Conservation (phyloP, 2,329 filamentous ascomycete genomes). For the Niveomyces coronatus region DNA sequence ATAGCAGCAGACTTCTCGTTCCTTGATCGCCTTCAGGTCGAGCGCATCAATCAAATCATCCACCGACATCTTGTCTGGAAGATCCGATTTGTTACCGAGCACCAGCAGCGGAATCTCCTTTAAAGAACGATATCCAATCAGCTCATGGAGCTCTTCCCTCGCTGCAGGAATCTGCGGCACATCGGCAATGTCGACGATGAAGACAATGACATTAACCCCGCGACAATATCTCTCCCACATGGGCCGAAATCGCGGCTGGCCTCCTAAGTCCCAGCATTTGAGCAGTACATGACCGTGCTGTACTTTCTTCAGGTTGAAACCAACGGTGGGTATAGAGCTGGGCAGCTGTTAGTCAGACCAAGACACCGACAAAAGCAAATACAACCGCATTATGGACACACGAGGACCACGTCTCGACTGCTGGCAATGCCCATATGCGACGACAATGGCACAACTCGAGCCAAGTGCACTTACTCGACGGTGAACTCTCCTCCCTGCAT, state of each 20-base stretch:
- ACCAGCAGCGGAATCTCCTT: conserved; percentile 88
- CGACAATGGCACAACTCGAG: neutral
- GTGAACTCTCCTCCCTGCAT: conserved; percentile 91
- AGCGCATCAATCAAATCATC: conserved; percentile 92
- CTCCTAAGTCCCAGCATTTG: conserved; percentile 98
- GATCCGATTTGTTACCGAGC: conserved; percentile 93
- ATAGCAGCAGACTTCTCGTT: conserved; percentile 95
- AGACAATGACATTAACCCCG: conserved; percentile 94
- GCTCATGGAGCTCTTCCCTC: conserved; percentile 81
- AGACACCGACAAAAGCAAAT: neutral
- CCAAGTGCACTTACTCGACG: conserved; percentile 67
- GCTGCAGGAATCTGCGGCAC: conserved; percentile 69
- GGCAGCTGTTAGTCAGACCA: conserved; percentile 29
- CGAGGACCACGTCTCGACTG: too few species aligned
- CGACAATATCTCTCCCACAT: conserved; percentile 99
- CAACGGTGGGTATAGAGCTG: conserved; percentile 96
- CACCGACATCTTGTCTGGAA: conserved; percentile 81
- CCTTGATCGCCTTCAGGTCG: conserved; percentile 78
- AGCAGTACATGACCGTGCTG: conserved; percentile 96
- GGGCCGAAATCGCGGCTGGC: conserved; percentile 89
- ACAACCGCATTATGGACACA: too few species aligned
- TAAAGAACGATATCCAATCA: conserved; percentile 75
- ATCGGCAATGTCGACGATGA: conserved; percentile 96
- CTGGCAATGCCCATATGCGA: neutral
- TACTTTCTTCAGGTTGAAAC: conserved; percentile 98